A percentile compares a stretch with the other conserved stretches of the same genome.
Evolutionary conservation across 257 asterid genomes (phyloP).

Genomic region (Capsicum rhomboideum): DNA sequence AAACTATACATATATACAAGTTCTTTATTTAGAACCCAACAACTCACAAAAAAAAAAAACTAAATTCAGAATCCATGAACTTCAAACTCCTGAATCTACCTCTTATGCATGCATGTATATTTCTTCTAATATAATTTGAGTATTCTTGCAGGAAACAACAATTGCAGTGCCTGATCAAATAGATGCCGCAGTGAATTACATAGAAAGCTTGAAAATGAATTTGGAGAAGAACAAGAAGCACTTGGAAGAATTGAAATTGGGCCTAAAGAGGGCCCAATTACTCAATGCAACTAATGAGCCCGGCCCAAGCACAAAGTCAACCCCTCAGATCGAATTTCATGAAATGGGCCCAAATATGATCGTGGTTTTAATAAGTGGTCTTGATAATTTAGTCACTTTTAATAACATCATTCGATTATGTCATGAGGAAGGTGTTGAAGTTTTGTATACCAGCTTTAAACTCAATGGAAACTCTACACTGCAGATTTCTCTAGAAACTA

Average conservation of each 20-base stretch:
- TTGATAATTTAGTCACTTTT: constrained; percentile 19
- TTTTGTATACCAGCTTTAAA: constrained; percentile 32
- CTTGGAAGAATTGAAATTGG: constrained; percentile 15
- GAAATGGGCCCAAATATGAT: constrained; percentile 32
- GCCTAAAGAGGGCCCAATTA: constrained; percentile 1
- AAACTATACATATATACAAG: not conserved
- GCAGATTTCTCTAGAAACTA: constrained; percentile 25
- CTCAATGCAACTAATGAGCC: not conserved
- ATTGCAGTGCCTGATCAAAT: not conserved
- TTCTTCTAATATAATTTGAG: not conserved
- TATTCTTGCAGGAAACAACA: not conserved
- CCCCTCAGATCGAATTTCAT: constrained; percentile 27
- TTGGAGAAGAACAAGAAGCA: constrained; percentile 23
- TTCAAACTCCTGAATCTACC: not conserved
- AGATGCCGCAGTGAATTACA: constrained; percentile 26
- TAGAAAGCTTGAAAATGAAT: constrained; percentile 16
- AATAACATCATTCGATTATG: constrained; percentile 16
- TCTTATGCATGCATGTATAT: not conserved
- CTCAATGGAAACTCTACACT: constrained; percentile 29
- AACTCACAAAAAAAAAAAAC: no score
- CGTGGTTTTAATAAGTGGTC: constrained; percentile 20
- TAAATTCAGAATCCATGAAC: not conserved
- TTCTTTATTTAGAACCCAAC: not conserved
- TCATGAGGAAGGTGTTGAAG: constrained; percentile 27
- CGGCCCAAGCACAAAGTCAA: not conserved